Conservation (phyloP, 805 yeast genomes). For the Huiozyma sinensis region DNA sequence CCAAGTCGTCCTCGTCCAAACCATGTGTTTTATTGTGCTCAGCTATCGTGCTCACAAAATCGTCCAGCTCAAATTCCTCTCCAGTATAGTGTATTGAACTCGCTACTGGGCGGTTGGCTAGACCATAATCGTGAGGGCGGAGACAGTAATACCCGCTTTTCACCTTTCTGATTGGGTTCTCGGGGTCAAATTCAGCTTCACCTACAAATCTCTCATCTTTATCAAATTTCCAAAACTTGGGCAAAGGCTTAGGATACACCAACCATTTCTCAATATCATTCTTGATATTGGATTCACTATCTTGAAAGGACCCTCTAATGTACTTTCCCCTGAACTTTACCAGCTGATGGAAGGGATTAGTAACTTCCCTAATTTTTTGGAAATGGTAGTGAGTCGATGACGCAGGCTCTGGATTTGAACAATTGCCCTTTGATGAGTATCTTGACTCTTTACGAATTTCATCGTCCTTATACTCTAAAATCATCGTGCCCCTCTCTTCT, state of each 20-base stretch:
- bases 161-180: background rate
- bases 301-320: conserved; percentile 52
- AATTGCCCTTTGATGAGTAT: background rate
- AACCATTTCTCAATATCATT: conserved; percentile 51
- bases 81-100: conserved; percentile 22
- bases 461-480: background rate
- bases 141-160: conserved; percentile 6
- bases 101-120: background rate
- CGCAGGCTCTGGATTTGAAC: conserved; percentile 4
- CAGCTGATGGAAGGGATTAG: conserved; percentile 11
- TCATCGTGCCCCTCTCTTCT: conserved; percentile 5
- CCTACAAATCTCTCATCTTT: conserved; percentile 21
- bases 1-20: background rate
- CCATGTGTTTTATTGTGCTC: background rate
- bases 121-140: conserved; percentile 13
- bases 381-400: conserved; percentile 8
- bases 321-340: conserved; percentile 57
- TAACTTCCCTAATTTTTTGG: conserved; percentile 5
- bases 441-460: background rate
- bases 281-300: conserved; percentile 61
- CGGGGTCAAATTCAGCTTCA: conserved; percentile 5
- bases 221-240: conserved; percentile 33
- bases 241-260: conserved; percentile 71
- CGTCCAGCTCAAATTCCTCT: conserved; percentile 25
- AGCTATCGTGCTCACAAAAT: conserved; percentile 15